Conservation (phyloP, 1,139 yeast species). For the Zygoascus hellenicus region DNA sequence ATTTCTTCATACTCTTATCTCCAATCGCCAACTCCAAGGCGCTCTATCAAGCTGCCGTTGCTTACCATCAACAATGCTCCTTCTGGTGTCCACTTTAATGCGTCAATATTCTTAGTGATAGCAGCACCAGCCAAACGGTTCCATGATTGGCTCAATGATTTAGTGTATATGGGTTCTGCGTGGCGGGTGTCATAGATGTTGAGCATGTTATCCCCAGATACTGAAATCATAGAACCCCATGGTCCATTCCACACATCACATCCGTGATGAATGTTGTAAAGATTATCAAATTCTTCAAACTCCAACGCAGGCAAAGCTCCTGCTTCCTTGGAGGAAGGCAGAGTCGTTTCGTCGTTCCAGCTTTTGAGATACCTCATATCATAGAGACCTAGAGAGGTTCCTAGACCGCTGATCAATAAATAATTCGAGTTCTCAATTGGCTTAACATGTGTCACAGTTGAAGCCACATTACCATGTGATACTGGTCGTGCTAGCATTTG, state of each 20-base stretch:
- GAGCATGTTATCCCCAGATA: constrained; percentile 6
- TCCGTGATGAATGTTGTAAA: constrained; percentile 6
- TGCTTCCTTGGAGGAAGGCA: neutral
- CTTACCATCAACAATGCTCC: constrained; percentile 4
- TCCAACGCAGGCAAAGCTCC: constrained; percentile 2
- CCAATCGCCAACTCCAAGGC: neutral
- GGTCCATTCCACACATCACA: constrained; percentile 9
- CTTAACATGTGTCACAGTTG: constrained; percentile 15
- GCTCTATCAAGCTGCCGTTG: constrained; percentile 3
- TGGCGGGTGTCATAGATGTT: constrained; percentile 3
- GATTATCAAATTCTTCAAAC: constrained; percentile 1
- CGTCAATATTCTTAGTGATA: constrained; percentile 1
- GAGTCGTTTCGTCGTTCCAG: neutral
- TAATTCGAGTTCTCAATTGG: constrained; percentile 17
- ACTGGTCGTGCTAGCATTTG: constrained; percentile 7
- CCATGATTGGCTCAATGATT: constrained; percentile 1
- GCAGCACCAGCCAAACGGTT: neutral
- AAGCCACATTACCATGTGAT: constrained; percentile 4
- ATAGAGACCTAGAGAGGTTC: constrained; percentile 20
- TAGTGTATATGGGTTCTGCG: neutral
- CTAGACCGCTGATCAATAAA: constrained; percentile 22
- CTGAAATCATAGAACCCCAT: constrained; percentile 6
- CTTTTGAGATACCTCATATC: constrained; percentile 19
- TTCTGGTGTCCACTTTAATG: constrained; percentile 6
- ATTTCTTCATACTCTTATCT: no score